Evolutionary conservation across 495 filamentous ascomycete species (phyloP), one percentile per base, ranked within the genome.

Genomic region (Neohortaea acidophila): DNA sequence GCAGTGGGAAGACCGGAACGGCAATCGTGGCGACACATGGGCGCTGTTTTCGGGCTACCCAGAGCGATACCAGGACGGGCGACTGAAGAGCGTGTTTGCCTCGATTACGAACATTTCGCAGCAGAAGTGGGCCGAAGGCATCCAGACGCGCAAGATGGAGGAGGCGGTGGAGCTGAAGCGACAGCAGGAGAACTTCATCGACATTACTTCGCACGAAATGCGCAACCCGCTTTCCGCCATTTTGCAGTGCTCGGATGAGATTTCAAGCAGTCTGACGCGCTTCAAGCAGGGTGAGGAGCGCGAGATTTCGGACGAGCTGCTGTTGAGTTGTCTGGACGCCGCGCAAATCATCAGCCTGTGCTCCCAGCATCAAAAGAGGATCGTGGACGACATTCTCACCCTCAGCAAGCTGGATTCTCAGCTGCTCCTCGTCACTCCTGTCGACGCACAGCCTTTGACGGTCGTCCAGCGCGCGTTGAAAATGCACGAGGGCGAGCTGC

Each of bases 181-280:
- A 26, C 60, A 63, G 41, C 59, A 63, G 36, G 59, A 87, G 51
- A 84, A 84, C 43, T 91, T 87, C 55, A 86, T 89, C 50, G 82
- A 87, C 54, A 87, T 84, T 45, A 85, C 79, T 5, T 83, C 77
- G 44, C 83, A 92, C 49, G 83, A 92, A 51, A 82, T 89, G 65
- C 71, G 82, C 7, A 92, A 89, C 44, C 84, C 84, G 1, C 63
- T 89, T 7, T 79, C 72, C 30, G 82, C 82, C 6, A 83, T 87
- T 31, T 57, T 86, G 23, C 81, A 86, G 56, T 85, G 79, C 51
- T 74, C 77, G 3, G 82, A 89, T 48, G 79, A 85, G 54, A 84
- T 87, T 21, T 51, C 67, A 5, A 68, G 60, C 0, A 60, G 65
- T 10, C 48, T 83, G 13, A 55, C 52, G 29, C 61, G 61, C 9